Percentiles rank a stretch among this genome's conserved stretches.
These are phyloP conservation scores for Casuarina cunninghamiana DNA, from an alignment of 306 rosid species.

Conservation along the genomic window DNA sequence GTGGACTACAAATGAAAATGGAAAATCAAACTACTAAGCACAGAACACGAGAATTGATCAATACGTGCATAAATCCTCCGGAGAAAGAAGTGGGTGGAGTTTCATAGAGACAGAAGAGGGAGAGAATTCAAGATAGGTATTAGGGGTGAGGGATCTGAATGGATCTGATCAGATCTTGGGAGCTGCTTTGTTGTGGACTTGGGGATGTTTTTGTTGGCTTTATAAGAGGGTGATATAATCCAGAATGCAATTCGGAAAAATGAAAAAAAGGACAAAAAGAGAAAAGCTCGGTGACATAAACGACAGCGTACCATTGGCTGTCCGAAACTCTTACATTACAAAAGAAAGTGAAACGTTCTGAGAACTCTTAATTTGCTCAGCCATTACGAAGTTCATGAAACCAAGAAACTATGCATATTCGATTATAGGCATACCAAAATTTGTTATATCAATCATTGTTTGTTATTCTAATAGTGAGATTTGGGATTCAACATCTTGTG, in stretches of 20 bases:
- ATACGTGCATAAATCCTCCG: background rate
- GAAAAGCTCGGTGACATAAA: too few relatives aligned
- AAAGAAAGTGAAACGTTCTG: too few relatives aligned
- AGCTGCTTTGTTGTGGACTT: conserved; percentile 27
- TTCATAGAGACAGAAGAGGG: background rate
- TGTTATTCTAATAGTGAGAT: too few relatives aligned
- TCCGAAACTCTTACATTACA: too few relatives aligned
- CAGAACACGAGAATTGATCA: conserved; percentile 3
- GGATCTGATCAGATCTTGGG: conserved; percentile 85
- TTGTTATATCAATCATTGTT: too few relatives aligned
- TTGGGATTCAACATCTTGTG: too few relatives aligned
- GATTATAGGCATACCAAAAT: too few relatives aligned
- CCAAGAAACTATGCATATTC: too few relatives aligned
- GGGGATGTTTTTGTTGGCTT: conserved; percentile 29
- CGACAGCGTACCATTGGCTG: too few relatives aligned
- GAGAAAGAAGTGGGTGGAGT: background rate
- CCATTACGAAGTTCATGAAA: too few relatives aligned
- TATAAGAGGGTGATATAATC: background rate
- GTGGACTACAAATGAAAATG: background rate
- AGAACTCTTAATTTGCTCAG: too few relatives aligned
- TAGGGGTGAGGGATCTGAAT: conserved; percentile 18
- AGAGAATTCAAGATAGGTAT: background rate
- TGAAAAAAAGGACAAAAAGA: too few relatives aligned
- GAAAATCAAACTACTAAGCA: background rate
- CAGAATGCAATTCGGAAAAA: background rate